These are phyloP conservation scores for Globisporangium polare DNA, from an alignment of 352 stramenopile genomes.

Conservation along the genomic window DNA sequence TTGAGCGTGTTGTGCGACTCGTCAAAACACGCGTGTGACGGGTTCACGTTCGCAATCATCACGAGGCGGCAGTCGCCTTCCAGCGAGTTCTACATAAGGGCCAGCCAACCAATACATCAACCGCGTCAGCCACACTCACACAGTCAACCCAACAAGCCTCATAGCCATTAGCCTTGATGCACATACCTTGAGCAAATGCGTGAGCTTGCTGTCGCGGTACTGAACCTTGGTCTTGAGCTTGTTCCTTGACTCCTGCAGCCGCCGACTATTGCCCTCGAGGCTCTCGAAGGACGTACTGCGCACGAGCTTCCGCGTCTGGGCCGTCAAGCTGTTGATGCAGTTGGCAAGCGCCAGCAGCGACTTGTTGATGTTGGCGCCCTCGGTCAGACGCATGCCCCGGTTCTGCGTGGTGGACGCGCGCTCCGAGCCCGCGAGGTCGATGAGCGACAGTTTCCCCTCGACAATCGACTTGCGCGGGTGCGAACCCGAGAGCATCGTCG, in stretches of 20 bases:
- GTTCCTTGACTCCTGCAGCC: constrained; percentile 23
- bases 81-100: constrained; percentile 54
- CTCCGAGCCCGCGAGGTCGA: constrained; percentile 83
- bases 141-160: too few species aligned
- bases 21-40: constrained; percentile 74
- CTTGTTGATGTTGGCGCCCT: constrained; percentile 73
- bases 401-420: constrained; percentile 81
- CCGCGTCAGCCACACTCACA: neutral
- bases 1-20: constrained; percentile 91
- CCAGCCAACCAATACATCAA: neutral
- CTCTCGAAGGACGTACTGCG: constrained; percentile 34
- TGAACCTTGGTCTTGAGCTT: constrained; percentile 44
- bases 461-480: constrained; percentile 50
- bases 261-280: constrained; percentile 12
- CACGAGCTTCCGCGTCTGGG: constrained; percentile 26
- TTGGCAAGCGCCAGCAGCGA: constrained; percentile 82
- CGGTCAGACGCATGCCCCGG: constrained; percentile 43
- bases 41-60: constrained; percentile 89
- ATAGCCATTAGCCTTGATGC: too few species aligned
- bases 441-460: constrained; percentile 76
- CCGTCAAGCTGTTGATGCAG: constrained; percentile 85
- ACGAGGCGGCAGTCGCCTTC: constrained; percentile 87
- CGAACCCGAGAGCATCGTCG: constrained; percentile 41
- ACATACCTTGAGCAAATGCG: constrained; percentile 79
- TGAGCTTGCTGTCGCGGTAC: constrained; percentile 88